Base-by-base conservation (phyloP, 2,329 filamentous ascomycete genomes). In the Blastomyces silverae region DNA sequence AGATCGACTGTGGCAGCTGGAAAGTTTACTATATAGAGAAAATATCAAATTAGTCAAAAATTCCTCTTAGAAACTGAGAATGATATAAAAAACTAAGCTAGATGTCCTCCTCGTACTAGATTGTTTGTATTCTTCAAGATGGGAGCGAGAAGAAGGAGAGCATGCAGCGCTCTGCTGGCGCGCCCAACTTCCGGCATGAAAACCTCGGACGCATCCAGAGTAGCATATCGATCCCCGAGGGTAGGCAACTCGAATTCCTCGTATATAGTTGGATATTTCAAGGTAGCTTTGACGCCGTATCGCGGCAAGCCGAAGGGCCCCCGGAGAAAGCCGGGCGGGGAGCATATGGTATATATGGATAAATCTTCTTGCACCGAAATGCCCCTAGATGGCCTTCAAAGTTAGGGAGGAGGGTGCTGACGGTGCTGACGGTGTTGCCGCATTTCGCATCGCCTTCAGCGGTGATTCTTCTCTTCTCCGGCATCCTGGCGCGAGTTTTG, bases 121-220 rank as follows among this genome's bases (percentile, higher is more conserved):
- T 66, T 78, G 75, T 68, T 81, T 82, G 66, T 79, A 83, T 3
- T 75, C 73, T 31, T 79, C 72, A 68, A 81, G 72, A 52, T 74
- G 72, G 11, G 71, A 66, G 31, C 64, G 69, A 46, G 70, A 66
- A 22, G 69, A 63, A n/a, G 25, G 46, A 37, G 66, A 46, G 61
- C 52, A 25, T 31, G 66, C 55, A 3, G 42, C 48, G 37, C 69
- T 39, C 22, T 62, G 69, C 53, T 76, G 70, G 22, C 61, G 67
- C 46, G 73, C 48, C 15, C n/a, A 37, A 3, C 10, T 55, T n/a
- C 46, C 53, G 20, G 63, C n/a, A 58, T 64, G 61, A 22, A 66
- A 66, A n/a, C 55, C 58, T 22, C 59, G 59, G n/a, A 37, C 44
- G 3, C 22, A 22, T n/a, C n/a, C 42, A 37, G 64, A 39, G 20